Percentiles rank a stretch among this genome's conserved stretches.
Evolutionary conservation across 2,329 filamentous ascomycete genomes (phyloP).

Genomic region (Trichoderma atrobrunneum): DNA sequence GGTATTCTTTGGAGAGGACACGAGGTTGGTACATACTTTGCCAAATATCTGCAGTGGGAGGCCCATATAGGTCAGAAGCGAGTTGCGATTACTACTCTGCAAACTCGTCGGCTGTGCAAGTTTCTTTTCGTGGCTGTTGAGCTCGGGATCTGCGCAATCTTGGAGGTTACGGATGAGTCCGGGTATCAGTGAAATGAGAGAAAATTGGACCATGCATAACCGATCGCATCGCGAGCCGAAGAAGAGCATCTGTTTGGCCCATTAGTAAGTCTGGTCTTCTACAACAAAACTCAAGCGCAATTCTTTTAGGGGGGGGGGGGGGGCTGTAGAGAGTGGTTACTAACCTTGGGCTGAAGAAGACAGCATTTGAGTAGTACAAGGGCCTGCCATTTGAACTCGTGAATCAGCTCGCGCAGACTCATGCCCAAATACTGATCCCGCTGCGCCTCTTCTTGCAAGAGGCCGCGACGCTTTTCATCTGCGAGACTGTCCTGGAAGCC

Average conservation of each 20-base stretch:
- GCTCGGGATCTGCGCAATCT: slow-evolving; percentile 91
- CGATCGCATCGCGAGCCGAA: slow-evolving; percentile 95
- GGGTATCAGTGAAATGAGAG: slow-evolving; percentile 90
- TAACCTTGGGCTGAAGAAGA: slow-evolving; percentile 88
- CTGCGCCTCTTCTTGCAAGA: slow-evolving; percentile 64
- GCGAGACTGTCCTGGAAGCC: slow-evolving; percentile 87
- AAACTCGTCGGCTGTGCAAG: slow-evolving; percentile 77
- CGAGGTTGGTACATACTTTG: slow-evolving; percentile 53
- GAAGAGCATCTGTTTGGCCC: slow-evolving; percentile 78
- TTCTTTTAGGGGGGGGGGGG: background rate
- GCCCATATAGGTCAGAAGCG: slow-evolving; percentile 90
- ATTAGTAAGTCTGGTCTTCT: background rate
- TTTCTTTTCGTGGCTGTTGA: slow-evolving; percentile 77
- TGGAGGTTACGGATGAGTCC: slow-evolving; percentile 87
- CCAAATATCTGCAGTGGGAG: slow-evolving; percentile 93
- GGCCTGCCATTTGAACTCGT: slow-evolving; percentile 93
- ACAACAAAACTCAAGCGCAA: too few species aligned
- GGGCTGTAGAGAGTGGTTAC: background rate
- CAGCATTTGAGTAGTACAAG: slow-evolving; percentile 91
- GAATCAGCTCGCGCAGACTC: slow-evolving; percentile 86
- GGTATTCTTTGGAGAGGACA: background rate
- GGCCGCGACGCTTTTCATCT: slow-evolving; percentile 58
- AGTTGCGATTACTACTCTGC: slow-evolving; percentile 86
- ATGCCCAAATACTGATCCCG: slow-evolving; percentile 84
- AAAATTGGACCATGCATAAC: slow-evolving; percentile 98